A percentile compares a stretch with the other conserved stretches of the same genome.
These are phyloP conservation scores for Aspergillus neotritici DNA, from an alignment of 2,329 filamentous ascomycete genomes.

Conservation along the genomic window DNA sequence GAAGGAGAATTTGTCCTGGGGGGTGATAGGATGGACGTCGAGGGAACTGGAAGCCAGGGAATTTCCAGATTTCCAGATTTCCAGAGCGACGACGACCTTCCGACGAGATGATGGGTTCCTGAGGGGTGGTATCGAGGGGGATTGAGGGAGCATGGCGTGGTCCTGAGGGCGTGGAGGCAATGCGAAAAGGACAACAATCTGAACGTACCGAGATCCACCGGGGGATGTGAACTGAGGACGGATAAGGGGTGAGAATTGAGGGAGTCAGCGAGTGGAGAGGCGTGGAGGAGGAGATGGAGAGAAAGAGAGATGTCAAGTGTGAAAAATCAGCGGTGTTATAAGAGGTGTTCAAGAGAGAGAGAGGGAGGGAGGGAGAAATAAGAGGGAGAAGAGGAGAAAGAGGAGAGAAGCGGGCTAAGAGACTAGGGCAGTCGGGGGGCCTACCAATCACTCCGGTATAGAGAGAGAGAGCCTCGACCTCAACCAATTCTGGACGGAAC, in stretches of 20 bases:
- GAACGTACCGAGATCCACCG: conserved; percentile 1
- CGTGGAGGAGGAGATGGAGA: conserved; percentile 1
- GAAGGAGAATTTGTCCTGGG: conserved; percentile 4
- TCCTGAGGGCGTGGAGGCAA: conserved; percentile 3
- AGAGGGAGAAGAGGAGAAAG: conserved; percentile 3
- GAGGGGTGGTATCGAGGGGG: background rate
- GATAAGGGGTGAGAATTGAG: conserved; percentile 5
- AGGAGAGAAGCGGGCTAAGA: conserved; percentile 1
- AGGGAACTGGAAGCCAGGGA: background rate
- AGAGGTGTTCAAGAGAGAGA: background rate
- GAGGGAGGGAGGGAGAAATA: conserved; percentile 5
- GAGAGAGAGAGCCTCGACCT: no score
- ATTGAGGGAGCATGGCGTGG: background rate
- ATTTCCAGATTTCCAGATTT: no score
- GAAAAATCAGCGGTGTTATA: background rate
- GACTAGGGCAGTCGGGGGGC: no score
- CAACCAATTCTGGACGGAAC: no score
- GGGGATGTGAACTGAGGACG: conserved; percentile 5
- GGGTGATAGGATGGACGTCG: background rate
- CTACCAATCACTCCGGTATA: no score
- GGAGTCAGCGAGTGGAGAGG: background rate
- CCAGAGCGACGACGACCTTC: background rate
- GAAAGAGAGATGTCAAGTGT: conserved; percentile 7
- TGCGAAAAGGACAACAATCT: conserved; percentile 6
- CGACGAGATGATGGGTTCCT: background rate